phyloP scores from a whole-genome alignment of 441 rosid species.

The Gossypium lobatum region DNA sequence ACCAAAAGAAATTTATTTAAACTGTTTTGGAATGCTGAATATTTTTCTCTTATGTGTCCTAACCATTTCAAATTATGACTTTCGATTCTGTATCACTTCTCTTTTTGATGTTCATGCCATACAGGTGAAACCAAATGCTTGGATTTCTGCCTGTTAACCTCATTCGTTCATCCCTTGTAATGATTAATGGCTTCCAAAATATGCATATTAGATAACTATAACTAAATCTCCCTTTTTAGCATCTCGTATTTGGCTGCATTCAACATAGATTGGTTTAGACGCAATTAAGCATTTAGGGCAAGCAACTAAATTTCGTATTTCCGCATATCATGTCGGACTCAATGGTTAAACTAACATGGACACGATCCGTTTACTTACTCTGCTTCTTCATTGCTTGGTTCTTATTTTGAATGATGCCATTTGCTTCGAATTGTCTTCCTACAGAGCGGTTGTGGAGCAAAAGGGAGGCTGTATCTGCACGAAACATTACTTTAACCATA shows the following conservation, averaged over 20 bases:
- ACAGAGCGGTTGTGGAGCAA: slow-evolving; percentile 86
- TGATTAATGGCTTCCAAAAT: background rate
- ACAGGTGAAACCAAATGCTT: background rate
- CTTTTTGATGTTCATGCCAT: background rate
- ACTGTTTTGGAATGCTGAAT: background rate
- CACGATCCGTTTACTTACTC: background rate
- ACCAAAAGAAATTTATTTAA: background rate
- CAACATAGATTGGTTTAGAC: background rate
- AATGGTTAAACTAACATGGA: background rate
- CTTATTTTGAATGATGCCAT: background rate
- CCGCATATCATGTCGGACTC: background rate
- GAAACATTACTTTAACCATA: slow-evolving; percentile 41
- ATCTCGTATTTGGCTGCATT: background rate
- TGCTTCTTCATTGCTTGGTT: background rate
- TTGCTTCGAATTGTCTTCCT: background rate
- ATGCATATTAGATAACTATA: background rate
- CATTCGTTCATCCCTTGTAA: background rate
- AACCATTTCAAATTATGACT: background rate
- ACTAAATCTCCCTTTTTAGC: background rate
- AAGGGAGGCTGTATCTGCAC: slow-evolving; percentile 46
- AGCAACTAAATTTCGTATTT: background rate
- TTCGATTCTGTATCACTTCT: background rate
- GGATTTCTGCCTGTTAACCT: background rate
- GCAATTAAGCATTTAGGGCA: background rate
- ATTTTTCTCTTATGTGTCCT: background rate